phyloP scores from a whole-genome alignment of 352 stramenopile species.

The Globisporangium spiculum region DNA sequence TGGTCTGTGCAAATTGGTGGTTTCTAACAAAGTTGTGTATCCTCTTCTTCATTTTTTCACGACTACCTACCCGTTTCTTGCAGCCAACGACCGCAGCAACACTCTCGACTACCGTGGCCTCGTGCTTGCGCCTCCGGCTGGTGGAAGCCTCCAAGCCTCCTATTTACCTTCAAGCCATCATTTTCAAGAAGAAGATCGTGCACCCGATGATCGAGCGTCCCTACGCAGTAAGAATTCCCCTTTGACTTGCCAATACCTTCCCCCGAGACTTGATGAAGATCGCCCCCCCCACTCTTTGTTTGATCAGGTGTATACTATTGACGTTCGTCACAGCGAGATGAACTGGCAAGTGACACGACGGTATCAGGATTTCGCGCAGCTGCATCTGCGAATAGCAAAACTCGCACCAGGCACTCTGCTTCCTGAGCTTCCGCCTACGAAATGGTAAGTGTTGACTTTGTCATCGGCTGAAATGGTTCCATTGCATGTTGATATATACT shows the following conservation, averaged over 20 bases:
- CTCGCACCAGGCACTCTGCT: constrained; percentile 14
- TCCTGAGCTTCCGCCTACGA: constrained; percentile 34
- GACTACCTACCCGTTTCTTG: no score
- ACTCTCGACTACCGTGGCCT: not conserved
- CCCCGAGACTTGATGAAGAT: not conserved
- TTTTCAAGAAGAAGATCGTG: constrained; percentile 34
- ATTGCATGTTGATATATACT: no score
- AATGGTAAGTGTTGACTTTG: constrained; percentile 24
- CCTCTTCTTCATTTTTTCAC: no score
- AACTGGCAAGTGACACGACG: constrained; percentile 43
- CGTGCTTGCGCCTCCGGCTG: constrained; percentile 3
- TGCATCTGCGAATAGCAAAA: constrained; percentile 28
- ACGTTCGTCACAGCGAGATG: constrained; percentile 34
- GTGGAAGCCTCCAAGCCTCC: not conserved
- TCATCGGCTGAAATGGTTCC: no score
- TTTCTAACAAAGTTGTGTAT: no score
- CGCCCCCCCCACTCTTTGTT: not conserved
- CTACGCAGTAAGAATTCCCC: constrained; percentile 26
- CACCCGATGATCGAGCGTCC: constrained; percentile 39
- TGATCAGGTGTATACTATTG: constrained; percentile 41
- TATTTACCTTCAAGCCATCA: constrained; percentile 19
- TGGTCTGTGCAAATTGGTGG: no score
- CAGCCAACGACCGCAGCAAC: constrained; percentile 8
- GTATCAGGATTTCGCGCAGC: constrained; percentile 43
- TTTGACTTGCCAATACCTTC: not conserved